Percentiles rank a stretch among this genome's conserved stretches.
Evolutionary conservation across 345 rosid genomes (phyloP).

Genomic region (Lepidium aucheri): DNA sequence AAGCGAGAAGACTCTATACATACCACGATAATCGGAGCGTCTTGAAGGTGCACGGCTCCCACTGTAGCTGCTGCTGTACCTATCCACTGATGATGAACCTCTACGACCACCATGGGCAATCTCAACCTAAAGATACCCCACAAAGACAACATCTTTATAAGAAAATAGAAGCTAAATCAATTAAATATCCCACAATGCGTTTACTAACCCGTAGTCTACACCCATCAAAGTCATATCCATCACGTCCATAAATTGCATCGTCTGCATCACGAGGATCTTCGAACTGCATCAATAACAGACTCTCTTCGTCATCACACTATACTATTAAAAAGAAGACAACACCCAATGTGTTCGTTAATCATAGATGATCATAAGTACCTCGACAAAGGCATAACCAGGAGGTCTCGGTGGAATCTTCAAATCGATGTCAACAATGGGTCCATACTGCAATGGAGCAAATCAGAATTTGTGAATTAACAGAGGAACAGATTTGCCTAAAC

Average conservation of each 20-base stretch:
- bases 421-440: slow-evolving; percentile 83
- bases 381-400: slow-evolving; percentile 94
- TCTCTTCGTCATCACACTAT: background rate
- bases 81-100: slow-evolving; percentile 64
- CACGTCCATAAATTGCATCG: slow-evolving; percentile 83
- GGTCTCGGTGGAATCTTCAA: slow-evolving; percentile 96
- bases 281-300: slow-evolving; percentile 38
- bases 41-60: slow-evolving; percentile 70
- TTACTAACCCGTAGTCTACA: slow-evolving; percentile 62
- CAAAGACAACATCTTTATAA: background rate
- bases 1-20: slow-evolving; percentile 5
- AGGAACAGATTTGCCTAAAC: no score
- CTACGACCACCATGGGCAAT: slow-evolving; percentile 86
- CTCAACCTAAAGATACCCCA: slow-evolving; percentile 55
- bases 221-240: slow-evolving; percentile 92
- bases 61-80: slow-evolving; percentile 58
- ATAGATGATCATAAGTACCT: slow-evolving; percentile 37
- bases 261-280: slow-evolving; percentile 95
- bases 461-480: background rate
- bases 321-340: no score
- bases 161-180: background rate
- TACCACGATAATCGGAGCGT: slow-evolving; percentile 90
- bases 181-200: background rate
- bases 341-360: background rate
- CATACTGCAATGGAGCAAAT: slow-evolving; percentile 48